Evolutionary conservation across 305 asterid species (phyloP), one percentile per base, ranked within the genome.

Genomic region (Plantago coronopus): DNA sequence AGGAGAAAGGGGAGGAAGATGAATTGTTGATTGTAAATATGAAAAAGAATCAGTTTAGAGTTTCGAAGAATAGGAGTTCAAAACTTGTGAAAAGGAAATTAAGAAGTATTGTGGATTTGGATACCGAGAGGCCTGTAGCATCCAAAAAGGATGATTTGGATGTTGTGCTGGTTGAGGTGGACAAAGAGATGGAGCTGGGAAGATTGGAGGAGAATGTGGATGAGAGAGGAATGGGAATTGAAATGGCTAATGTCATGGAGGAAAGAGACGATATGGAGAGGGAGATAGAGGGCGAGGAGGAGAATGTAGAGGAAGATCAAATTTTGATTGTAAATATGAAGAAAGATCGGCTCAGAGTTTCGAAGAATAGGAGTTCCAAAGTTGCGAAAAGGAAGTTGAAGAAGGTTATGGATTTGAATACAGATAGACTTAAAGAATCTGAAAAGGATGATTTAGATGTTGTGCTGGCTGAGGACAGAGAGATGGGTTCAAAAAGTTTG

Each of bases 31-130:
- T 61, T 18, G 62, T 68, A 62, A 78, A 64, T 29, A 56, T 43
- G 69, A 74, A 51, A 72, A 72, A 68, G 64, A 63, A 27, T 55
- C 63, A 72, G 53, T 69, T 53, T 27, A 64, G 71, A 60, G 68
- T 46, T 53, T 56, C 66, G 12, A 72, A 72, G 65, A 59, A 48
- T 49, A 65, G 61, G 62, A 54, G 48, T 47, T 43, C 66, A 68
- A 79, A 48, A 66, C 43, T 17, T 69, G 62, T 59, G 38, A 54
- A 54, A 25, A 59, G 66, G 65, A 67, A 64, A 50, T 68, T 71
- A 17, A 69, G 71, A 55, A 59, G 48, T 48, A 54, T 46, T 61
- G 16, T 59, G 34, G 62, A 25, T 65, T 69, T 51, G 4, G 73
- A 45, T 48, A 53, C 59, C 61, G 67, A 65, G 59, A 68, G 59